Evolutionary conservation across 2,329 filamentous ascomycete species (phyloP).

Genomic region (Diaporthe amygdali): DNA sequence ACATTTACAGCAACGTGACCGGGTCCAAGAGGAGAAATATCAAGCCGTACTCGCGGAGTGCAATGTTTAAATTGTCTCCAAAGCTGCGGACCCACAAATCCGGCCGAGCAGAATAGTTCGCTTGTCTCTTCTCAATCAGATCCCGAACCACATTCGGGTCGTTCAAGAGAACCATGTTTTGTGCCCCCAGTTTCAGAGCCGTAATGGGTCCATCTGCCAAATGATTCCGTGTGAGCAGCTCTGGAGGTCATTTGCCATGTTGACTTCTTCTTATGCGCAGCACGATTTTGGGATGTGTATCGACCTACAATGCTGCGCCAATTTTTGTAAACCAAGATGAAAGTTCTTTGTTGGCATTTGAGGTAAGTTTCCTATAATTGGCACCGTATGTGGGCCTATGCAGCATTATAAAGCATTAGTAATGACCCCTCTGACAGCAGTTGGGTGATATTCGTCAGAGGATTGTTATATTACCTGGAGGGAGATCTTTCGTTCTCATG

Average conservation of each 20-base stretch:
- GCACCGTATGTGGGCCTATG: neutral
- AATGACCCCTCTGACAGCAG: no score
- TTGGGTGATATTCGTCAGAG: no score
- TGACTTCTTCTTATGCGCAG: no score
- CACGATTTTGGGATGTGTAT: no score
- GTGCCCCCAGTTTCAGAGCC: neutral
- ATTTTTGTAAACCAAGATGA: neutral
- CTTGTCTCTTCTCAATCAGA: neutral
- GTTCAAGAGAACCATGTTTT: neutral
- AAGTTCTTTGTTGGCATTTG: neutral
- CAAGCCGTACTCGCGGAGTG: neutral
- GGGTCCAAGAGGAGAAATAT: neutral
- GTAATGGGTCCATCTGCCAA: neutral
- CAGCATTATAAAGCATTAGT: neutral
- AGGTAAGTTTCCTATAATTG: neutral
- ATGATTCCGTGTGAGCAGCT: neutral
- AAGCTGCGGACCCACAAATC: neutral
- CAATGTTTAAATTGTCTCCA: conserved; percentile 8
- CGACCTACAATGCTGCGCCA: neutral
- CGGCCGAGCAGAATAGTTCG: neutral
- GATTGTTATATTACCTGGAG: neutral
- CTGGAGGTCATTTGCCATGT: no score
- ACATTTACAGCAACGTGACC: no score
- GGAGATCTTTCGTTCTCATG: neutral
- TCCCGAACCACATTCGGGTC: neutral